Evolutionary conservation across 2,329 filamentous ascomycete genomes (phyloP).

Genomic region (Microcyclosporella mali): DNA sequence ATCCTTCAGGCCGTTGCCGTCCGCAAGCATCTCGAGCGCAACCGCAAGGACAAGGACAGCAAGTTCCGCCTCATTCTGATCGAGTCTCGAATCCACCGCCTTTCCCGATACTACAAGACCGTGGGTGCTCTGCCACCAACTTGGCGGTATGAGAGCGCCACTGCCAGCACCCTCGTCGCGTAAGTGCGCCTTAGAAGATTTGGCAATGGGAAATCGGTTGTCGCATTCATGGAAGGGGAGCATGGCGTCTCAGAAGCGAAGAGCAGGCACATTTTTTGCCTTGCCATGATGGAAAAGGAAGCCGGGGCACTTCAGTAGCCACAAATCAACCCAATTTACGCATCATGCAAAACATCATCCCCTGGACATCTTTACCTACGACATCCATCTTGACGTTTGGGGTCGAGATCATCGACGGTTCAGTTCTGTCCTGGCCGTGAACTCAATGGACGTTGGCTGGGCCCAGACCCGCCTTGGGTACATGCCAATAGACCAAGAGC

Average conservation of each 20-base stretch:
- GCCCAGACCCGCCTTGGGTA: too few species aligned
- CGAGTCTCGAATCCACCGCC: constrained; percentile 99
- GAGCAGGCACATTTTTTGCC: not conserved
- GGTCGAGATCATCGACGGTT: too few species aligned
- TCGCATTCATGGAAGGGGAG: constrained; percentile 15
- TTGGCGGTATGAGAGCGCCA: constrained; percentile 99
- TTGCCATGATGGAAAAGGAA: constrained; percentile 12
- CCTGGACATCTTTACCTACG: not conserved
- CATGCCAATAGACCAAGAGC: too few species aligned
- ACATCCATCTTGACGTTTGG: too few species aligned
- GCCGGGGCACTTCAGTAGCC: constrained; percentile 13
- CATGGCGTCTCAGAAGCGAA: constrained; percentile 15
- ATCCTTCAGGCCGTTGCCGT: constrained; percentile 80
- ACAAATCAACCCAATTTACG: constrained; percentile 17
- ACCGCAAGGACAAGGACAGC: constrained; percentile 99
- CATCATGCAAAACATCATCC: constrained; percentile 5
- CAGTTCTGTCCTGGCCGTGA: too few species aligned
- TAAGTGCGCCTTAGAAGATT: constrained; percentile 48
- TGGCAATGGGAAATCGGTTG: constrained; percentile 7
- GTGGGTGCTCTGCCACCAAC: constrained; percentile 76
- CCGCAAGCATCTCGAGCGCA: constrained; percentile 99
- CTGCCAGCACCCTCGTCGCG: constrained; percentile 87
- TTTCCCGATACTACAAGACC: constrained; percentile 99
- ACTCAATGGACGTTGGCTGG: too few species aligned
- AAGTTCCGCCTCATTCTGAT: constrained; percentile 99